Base-by-base conservation (phyloP, 306 rosid species). In the Geum urbanum region DNA sequence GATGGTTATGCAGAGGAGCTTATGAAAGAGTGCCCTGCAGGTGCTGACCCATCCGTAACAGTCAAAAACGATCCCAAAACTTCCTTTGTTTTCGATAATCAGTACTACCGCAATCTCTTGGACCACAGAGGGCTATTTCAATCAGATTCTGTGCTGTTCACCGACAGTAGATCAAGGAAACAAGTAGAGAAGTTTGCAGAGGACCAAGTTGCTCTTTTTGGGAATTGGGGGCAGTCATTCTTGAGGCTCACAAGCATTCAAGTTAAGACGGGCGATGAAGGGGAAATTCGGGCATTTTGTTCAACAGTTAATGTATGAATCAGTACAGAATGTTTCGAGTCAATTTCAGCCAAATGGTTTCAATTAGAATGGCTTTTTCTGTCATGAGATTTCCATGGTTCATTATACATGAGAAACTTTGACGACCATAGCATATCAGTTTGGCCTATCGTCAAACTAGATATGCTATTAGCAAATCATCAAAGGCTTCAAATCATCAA, bases 1-100 rank as follows among this genome's bases (percentile, higher is more conserved):
- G 59, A 63, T 14, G 64, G 73, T 9, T 92, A 92, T 65, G 98
- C 96, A n/a, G 59, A 79, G 20, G 70, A 85, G 79, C 89, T 90
- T 41, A 71, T 80, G 67, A 70, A 72, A 62, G 75, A 67, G 70
- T 92, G 98, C 71, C 87, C 87, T 4, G 50, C 76, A 16, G 61
- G 46, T 5, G 82, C 84, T 22, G 75, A 54, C 52, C 76, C 86
- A 8, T 70, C 85, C 13, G 79, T 63, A 41, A 82, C 87, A 7
- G 96, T 92, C 4, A 58, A 85, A 16, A 88, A 72, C 40, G 92
- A 92, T 72, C 98, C 98, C 13, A 81, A 73, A 53, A 88, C 98
- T 40, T 74, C 92, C 54, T 63, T 57, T 77, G 59, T 73, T 24
- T 92, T 92, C 49, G 96, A 92, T 81, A 90, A 88, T 76, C 89